Conservation (phyloP, 192 early-diverging fungal species). For the Backusella parvicylindrica region DNA sequence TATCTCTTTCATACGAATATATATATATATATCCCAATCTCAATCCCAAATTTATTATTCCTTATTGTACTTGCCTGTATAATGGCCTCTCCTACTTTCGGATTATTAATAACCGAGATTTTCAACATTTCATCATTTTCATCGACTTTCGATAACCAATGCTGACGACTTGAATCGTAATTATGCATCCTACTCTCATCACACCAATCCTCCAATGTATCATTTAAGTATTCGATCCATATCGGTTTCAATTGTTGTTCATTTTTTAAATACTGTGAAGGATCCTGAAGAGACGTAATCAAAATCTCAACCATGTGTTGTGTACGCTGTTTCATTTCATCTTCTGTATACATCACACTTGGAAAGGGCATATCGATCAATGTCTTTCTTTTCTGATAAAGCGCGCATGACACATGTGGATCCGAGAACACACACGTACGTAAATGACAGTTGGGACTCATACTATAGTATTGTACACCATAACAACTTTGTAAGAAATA, state of each 20-base stretch:
- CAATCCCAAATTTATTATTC: background rate
- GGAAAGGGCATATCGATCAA: slow-evolving; percentile 1
- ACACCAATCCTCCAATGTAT: slow-evolving; percentile 16
- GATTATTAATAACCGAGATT: slow-evolving; percentile 4
- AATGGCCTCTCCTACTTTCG: slow-evolving; percentile 6
- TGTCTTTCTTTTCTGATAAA: background rate
- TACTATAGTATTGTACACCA: background rate
- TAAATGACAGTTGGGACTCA: background rate
- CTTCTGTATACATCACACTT: slow-evolving; percentile 19
- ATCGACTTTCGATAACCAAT: background rate
- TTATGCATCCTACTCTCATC: background rate
- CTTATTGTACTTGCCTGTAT: background rate
- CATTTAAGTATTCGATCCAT: slow-evolving; percentile 15
- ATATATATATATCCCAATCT: background rate
- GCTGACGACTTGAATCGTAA: background rate
- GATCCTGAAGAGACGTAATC: background rate
- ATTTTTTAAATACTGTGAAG: background rate
- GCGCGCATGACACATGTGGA: background rate
- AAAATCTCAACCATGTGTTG: slow-evolving; percentile 17
- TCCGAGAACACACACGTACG: background rate
- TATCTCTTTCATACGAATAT: background rate
- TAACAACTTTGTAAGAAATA: slow-evolving; percentile 14
- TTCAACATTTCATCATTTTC: slow-evolving; percentile 9
- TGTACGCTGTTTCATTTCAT: slow-evolving; percentile 10
- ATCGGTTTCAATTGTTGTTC: background rate